Conservation (phyloP, 805 yeast species). For the Saccharomycopsis schoenii region DNA sequence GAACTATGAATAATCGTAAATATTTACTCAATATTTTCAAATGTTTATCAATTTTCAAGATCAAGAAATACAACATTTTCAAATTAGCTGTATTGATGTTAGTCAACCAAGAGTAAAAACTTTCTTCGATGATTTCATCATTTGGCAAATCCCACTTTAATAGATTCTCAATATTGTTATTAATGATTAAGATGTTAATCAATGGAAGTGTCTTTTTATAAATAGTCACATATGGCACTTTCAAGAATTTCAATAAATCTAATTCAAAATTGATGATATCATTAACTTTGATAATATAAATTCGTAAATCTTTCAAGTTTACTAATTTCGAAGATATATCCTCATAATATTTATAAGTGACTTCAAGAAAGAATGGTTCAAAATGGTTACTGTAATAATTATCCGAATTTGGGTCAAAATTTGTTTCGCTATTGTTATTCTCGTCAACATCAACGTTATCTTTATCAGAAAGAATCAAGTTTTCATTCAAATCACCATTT, state of each 20-base stretch:
- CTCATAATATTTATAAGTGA: slow-evolving; percentile 47
- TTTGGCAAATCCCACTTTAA: slow-evolving; percentile 23
- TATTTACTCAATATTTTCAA: slow-evolving; percentile 27
- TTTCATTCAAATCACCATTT: slow-evolving; percentile 9
- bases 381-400: slow-evolving; percentile 54
- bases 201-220: slow-evolving; percentile 41
- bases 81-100: slow-evolving; percentile 37
- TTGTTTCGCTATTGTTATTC: slow-evolving; percentile 13
- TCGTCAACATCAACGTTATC: slow-evolving; percentile 12
- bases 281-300: slow-evolving; percentile 42
- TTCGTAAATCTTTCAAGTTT: slow-evolving; percentile 37
- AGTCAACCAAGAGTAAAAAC: slow-evolving; percentile 47
- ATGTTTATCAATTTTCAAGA: slow-evolving; percentile 44
- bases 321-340: slow-evolving; percentile 36
- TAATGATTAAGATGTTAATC: slow-evolving; percentile 50
- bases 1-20: not conserved
- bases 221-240: not conserved
- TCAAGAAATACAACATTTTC: slow-evolving; percentile 37
- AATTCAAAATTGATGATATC: slow-evolving; percentile 33
- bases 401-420: slow-evolving; percentile 32
- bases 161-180: slow-evolving; percentile 46
- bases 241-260: not conserved
- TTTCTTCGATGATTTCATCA: slow-evolving; percentile 36
- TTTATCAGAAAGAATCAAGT: slow-evolving; percentile 3
- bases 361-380: slow-evolving; percentile 52